Conservation (phyloP, 2,329 filamentous ascomycete species). For the Aspergillus uvarum region DNA sequence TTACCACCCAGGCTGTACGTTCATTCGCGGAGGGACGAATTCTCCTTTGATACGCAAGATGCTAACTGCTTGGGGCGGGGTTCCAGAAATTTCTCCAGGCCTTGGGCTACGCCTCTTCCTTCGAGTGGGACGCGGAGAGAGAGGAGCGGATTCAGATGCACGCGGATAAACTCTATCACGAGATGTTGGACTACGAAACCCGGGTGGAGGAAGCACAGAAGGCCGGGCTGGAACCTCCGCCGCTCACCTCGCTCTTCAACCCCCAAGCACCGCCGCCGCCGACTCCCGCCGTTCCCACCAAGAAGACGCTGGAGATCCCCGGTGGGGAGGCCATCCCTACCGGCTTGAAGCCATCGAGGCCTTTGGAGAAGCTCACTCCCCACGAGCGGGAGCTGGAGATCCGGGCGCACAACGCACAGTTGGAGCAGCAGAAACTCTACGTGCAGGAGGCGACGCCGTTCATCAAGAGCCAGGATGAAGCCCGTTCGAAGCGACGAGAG, state of each 20-base stretch:
- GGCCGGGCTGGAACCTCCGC: constrained; percentile 43
- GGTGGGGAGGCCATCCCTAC: constrained; percentile 37
- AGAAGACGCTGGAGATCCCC: constrained; percentile 33
- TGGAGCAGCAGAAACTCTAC: constrained; percentile 40
- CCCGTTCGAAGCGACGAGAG: constrained; percentile 39
- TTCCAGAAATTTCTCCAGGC: constrained; percentile 80
- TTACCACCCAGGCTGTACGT: constrained; percentile 77
- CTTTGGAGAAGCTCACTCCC: constrained; percentile 44
- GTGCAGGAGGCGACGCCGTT: constrained; percentile 37
- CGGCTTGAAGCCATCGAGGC: constrained; percentile 38
- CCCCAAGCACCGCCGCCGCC: constrained; percentile 29
- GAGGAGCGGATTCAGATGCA: constrained; percentile 95
- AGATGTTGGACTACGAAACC: constrained; percentile 79
- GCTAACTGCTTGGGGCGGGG: constrained; percentile 4
- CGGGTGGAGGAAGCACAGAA: constrained; percentile 62
- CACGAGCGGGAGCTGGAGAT: constrained; percentile 49
- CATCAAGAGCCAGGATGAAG: constrained; percentile 39
- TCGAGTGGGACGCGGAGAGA: constrained; percentile 63
- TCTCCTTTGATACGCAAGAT: not conserved
- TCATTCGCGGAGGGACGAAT: constrained; percentile 25
- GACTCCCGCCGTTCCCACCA: constrained; percentile 12
- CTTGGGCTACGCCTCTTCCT: constrained; percentile 75
- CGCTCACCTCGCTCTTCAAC: constrained; percentile 47
- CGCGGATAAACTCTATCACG: constrained; percentile 84
- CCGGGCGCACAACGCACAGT: constrained; percentile 37